Base-by-base conservation (phyloP, 2,329 filamentous ascomycete genomes). In the Trichoderma hamatum region DNA sequence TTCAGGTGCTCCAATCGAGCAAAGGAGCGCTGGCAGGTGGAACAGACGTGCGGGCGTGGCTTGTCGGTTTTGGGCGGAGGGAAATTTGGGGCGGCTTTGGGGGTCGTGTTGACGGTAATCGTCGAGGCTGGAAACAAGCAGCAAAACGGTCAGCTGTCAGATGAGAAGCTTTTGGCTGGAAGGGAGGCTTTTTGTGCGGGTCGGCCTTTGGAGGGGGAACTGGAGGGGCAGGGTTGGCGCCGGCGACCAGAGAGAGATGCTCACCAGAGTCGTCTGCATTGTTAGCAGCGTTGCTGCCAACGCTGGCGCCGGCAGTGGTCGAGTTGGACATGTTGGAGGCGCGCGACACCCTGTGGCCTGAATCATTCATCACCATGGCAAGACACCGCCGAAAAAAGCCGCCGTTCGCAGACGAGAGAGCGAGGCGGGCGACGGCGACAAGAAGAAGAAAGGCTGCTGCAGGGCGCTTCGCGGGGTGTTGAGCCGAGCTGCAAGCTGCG, bases 21-120 rank as follows among this genome's bases (percentile, higher is more conserved):
- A 80, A 99, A 99, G 36, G 93, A 97, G 73, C 96, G 90, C 76
- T 90, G 88, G 80, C 96, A 99, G 59, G 94, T 98, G 51, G 85
- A 89, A 83, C 96, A 99, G 70, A 97, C 90, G 81, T 99, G 96
- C 72, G 96, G 96, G 72, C 95, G 89, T 68, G 96, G 96, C 84
- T 98, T 99, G 82, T 99, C 96, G 72, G 94, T 97, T 84, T 98
- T 99, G 61, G 95, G 92, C 51, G 92, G 92, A 74, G 92, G 92
- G 73, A 92, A 92, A 74, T 79, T 75, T 54, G 80, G 75, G 49
- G 78, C 78, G 60, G 76, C 72, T 70, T 79, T 81, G 51, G 63
- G 51, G 71, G 84, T 66, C 72, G 84, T 84, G 72, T 84, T 86
- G 72, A 85, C 84, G 60, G 84, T 85, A 63, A 85, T 85, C 46